Base-by-base conservation (phyloP, 139 green algal genomes). In the Zygnema circumcarinatum region DNA sequence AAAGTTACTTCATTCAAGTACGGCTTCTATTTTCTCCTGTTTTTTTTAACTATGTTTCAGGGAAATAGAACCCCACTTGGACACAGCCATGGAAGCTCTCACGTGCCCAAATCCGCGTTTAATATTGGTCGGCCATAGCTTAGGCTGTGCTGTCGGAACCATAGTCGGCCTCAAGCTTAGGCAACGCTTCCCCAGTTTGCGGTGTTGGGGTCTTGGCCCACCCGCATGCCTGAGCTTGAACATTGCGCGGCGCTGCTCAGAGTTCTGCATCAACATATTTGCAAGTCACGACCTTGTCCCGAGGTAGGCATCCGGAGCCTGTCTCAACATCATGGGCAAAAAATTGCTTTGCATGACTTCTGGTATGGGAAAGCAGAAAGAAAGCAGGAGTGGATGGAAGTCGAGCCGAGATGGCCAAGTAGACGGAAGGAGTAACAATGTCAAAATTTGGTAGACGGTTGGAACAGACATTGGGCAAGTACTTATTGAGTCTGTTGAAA, bases 191-290 rank as follows among this genome's bases (percentile, higher is more conserved):
- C 69, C 74, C 31, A 68, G 52, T 38, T 40, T 88, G 72, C 38
- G 73, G 69, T 68, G 35, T 31, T 62, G 33, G 83, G 83, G 83
- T 20, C 67, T 75, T 7, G 38, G 69, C 22, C 39, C 72, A 11
- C 83, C 83, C 25, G 83, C 83, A 36, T 88, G 69, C 83, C 22
- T 88, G 31, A 88, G 52, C 2, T 38, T 75, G 31, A 36, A 88
- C 38, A 16, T 83, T 36, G 83, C 83, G 1, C 2, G 29, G 31
- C 22, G 41, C 1, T 83, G 83, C 69, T 38, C 38, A 3, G 38
- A 84, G n/a, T 88, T 83, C 38, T 53, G 29, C 32, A 83, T 38
- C 33, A 76, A 75, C 40, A 31, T 88, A 22, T 36, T 88, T 16
- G 39, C 31, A 3, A 3, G 20, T 1, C 83, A 88, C 72, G 83